Evolutionary conservation across 1,139 yeast genomes (phyloP), one percentile per base, ranked within the genome.

Genomic region (Keqinozyma sinolaborantium): DNA sequence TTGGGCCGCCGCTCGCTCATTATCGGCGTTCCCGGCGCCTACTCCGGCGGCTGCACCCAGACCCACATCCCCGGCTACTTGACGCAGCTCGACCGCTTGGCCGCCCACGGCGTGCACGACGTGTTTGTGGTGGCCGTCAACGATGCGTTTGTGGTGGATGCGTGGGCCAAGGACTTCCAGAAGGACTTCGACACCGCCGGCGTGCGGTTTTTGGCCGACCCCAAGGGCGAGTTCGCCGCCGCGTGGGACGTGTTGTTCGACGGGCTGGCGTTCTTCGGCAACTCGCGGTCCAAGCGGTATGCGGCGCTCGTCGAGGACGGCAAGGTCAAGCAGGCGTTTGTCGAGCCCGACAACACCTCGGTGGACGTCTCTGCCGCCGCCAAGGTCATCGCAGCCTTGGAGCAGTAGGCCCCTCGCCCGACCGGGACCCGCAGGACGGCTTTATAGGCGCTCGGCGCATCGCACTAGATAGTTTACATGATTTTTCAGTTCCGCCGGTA

Each of bases 1-100:
- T 66, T 77, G 23, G 56, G 62, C 13, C 79, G 81, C 27, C 81
- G 78, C 52, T 63, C 77, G 26, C 53, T 87, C 25, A 60, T 87
- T 33, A 72, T 87, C 30, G 95, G 95, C 32, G 86, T 87, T 26
- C 96, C 96, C 28, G 96, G 95, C 14, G 95, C 96, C 1, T 87
- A 82, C 52, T 82, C 95, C 3, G 90, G 95, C 28, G 94, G 87
- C 2, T 87, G 96, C 57, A 71, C 90, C 20, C 77, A 81, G 14
- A 58, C 73, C 20, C 95, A 85, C 51, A 74, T 87, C 30, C 96
- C 96, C 4, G 95, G 92, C 4, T 87, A 76, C 58, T 54, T 85
- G 47, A 62, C 65, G 38, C 55, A 69, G 31, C 55, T 71, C 34
- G 53, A 64, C 8, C 65, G 70, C 16, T 78, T 87, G 52, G 64